Base-by-base conservation (phyloP, 305 asterid genomes). In the Plantago lanceolata region DNA sequence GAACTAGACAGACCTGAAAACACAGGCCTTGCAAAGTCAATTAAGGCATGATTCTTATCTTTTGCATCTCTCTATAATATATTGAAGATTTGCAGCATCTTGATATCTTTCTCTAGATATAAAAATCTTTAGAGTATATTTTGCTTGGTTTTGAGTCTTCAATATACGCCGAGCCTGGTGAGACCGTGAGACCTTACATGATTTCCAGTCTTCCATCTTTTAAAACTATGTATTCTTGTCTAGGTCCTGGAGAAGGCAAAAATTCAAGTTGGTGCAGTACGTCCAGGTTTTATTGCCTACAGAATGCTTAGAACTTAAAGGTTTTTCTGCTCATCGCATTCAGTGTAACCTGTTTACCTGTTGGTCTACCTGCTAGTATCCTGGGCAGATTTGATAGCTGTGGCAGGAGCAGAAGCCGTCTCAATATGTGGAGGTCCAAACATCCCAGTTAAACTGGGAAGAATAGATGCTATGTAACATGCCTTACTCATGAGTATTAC, bases 351-450 rank as follows among this genome's bases (percentile, higher is more conserved):
- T 67, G 7, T n/a, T 50, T 16, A 31, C 49, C 64, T 69, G 17
- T 68, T 68, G 79, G 72, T 75, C 72, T 66, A 52, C 65, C 57
- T 67, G 51, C 49, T 62, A 88, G 96, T 86, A 48, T 85, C 96
- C n/a, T 86, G 96, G 98, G 94, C 96, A 17, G 98, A 89, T 76
- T 71, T 86, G 75, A 89, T 91, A 67, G 96, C 96, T 50, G 71
- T 85, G 71, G 96, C 90, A 66, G 98, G 98, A 75, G 89, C 98
- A 15, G 93, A 85, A 78, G 87, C 98, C 63, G 90, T 89, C 68
- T 82, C 74, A 24, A 59, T 91, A 48, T 91, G 98, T 75, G 96
- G 93, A 76, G 96, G 98, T 74, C 98, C 98, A 9, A 71, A 71
- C 33, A 91, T 91, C 65, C 71, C 83, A 1, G 78, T 91, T 75